phyloP scores from a whole-genome alignment of 2,329 filamentous ascomycete genomes.

The Cladosporium sp. region DNA sequence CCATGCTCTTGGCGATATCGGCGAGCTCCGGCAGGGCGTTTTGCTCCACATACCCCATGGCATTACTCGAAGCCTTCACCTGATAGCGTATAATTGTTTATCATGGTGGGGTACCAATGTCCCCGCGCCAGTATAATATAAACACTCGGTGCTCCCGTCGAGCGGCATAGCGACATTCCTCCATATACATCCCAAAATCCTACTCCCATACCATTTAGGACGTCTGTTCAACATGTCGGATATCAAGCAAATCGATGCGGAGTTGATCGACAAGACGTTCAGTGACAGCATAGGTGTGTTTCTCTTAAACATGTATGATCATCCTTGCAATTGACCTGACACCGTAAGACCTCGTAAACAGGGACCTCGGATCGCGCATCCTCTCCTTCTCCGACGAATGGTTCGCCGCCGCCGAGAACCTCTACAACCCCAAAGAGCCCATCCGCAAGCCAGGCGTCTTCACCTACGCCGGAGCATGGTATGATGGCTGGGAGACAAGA shows the following conservation, averaged over 20 bases:
- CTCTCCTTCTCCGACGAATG: constrained; percentile 62
- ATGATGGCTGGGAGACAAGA: constrained; percentile 66
- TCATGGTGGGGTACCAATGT: constrained; percentile 2
- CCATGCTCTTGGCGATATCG: constrained; percentile 14
- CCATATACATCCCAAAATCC: constrained; percentile 28
- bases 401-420: constrained; percentile 62
- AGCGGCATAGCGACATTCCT: constrained; percentile 7
- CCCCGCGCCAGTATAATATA: constrained; percentile 11
- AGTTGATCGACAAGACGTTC: constrained; percentile 58
- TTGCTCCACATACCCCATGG: background rate
- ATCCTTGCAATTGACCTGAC: constrained; percentile 27
- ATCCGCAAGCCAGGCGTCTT: constrained; percentile 61
- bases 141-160: constrained; percentile 3
- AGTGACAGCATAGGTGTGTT: constrained; percentile 54
- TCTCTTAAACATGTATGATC: constrained; percentile 5
- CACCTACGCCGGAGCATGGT: constrained; percentile 63
- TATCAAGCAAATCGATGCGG: constrained; percentile 41
- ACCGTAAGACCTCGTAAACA: constrained; percentile 54
- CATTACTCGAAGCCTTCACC: too few relatives aligned
- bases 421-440: constrained; percentile 58
- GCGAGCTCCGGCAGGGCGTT: constrained; percentile 9
- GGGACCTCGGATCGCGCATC: constrained; percentile 53
- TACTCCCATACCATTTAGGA: constrained; percentile 37
- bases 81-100: background rate
- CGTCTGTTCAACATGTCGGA: constrained; percentile 25